These are phyloP conservation scores for Eucommia ulmoides DNA, from an alignment of 257 asterid species.

Conservation along the genomic window DNA sequence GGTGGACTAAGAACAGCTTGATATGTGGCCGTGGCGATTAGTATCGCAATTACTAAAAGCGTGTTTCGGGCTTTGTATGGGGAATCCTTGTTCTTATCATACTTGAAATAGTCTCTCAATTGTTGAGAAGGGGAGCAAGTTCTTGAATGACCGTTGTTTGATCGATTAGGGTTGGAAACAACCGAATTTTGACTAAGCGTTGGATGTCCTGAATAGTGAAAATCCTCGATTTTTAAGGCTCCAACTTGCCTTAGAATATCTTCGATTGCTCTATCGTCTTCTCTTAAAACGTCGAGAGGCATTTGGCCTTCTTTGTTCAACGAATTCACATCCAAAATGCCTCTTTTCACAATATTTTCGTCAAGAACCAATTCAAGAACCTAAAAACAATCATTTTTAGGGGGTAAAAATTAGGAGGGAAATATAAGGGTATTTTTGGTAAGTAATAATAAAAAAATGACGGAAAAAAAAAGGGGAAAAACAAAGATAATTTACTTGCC, in stretches of 20 bases:
- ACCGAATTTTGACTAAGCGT: no score
- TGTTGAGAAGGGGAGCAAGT: conserved; percentile 9
- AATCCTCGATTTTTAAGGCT: conserved; percentile 5
- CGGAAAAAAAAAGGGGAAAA: neutral
- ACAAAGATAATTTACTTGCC: conserved; percentile 5
- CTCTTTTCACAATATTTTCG: neutral
- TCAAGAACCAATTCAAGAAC: conserved; percentile 9
- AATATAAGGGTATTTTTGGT: neutral
- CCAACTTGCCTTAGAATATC: conserved; percentile 28
- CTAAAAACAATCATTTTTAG: neutral
- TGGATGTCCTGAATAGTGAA: neutral
- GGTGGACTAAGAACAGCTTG: conserved; percentile 38
- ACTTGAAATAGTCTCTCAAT: conserved; percentile 22
- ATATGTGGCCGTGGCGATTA: conserved; percentile 37
- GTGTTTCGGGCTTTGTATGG: conserved; percentile 28
- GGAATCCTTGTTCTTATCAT: conserved; percentile 16
- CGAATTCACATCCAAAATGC: conserved; percentile 14
- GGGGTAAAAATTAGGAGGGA: neutral
- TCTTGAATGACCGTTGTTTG: neutral
- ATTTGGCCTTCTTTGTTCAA: conserved; percentile 18
- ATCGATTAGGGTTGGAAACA: neutral
- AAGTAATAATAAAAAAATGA: neutral
- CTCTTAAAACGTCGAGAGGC: conserved; percentile 22
- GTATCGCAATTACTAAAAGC: conserved; percentile 27
- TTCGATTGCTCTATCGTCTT: conserved; percentile 31